Base-by-base conservation (phyloP, 2,329 filamentous ascomycete genomes). In the Rugonectria rugulosa region DNA sequence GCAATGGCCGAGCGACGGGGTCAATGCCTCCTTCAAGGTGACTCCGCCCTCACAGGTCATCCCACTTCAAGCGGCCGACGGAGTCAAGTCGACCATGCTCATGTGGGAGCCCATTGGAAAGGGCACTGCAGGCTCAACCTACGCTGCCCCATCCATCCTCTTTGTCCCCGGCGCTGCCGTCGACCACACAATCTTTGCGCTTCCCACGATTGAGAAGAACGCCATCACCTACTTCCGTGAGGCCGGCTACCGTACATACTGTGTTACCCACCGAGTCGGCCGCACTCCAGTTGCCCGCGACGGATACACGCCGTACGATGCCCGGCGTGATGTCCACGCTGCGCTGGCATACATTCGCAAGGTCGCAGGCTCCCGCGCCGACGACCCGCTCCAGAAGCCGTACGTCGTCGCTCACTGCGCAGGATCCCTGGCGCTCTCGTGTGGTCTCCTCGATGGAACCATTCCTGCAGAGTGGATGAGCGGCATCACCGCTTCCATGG, bases 151-250 rank as follows among this genome's bases (percentile, higher is more conserved):
- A 12, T 37, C 43, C 52, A 73, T 88, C 10, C 79, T 88, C 51
- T 80, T 88, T 74, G 76, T 88, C 34, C 84, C 85, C 0, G 86
- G 86, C n/a, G 84, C 84, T 0, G 78, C 83, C 1, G 85, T 88
- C 1, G 83, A 88, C 67, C 82, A 88, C 62, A 81, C 84, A 59
- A 85, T 88, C 51, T 88, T 78, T 60, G 80, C 85, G 0, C 75
- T 87, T 19, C 85, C 85, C 2, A 88, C 85, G 2, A 85, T 88
- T 49, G 77, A 79, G 26, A 81, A 79, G 57, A 88, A 88, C 66
- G 79, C 84, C 2, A 79, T 88, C 59, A 84, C 87, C 63, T 87
- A 86, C 72, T 84, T 88, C 70, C 81, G 78, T 4, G 74, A 79
- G 3, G 80, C 79, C 1, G 86, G 86, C 14, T 87, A 88, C 70